Percentiles rank a stretch among this genome's conserved stretches.
Conservation (phyloP, 2,329 filamentous ascomycete genomes). For the Pochonia chlamydosporia region DNA sequence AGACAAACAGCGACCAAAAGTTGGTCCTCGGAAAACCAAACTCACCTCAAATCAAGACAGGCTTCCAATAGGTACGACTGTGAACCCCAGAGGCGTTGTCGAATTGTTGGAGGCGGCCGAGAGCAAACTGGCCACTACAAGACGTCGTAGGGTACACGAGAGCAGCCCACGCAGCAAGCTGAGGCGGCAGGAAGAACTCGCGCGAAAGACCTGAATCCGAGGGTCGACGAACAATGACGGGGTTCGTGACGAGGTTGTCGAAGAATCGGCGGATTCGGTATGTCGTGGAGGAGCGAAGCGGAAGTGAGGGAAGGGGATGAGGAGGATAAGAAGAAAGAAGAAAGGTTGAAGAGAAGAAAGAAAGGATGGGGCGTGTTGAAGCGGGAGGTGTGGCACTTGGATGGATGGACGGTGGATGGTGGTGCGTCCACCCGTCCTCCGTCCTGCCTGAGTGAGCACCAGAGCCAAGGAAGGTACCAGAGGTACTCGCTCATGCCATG, state of each 20-base stretch:
- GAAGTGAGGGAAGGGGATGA: slow-evolving; percentile 14
- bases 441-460: too few species aligned
- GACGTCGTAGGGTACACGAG: slow-evolving; percentile 9
- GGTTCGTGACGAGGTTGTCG: slow-evolving; percentile 29
- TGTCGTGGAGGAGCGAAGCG: slow-evolving; percentile 21
- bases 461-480: too few species aligned
- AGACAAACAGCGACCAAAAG: too few species aligned
- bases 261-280: slow-evolving; percentile 30
- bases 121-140: slow-evolving; percentile 11
- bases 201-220: slow-evolving; percentile 23
- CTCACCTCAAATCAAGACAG: slow-evolving; percentile 1
- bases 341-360: slow-evolving; percentile 8
- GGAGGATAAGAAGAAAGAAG: slow-evolving; percentile 7
- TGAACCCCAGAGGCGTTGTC: slow-evolving; percentile 9
- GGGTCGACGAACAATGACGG: slow-evolving; percentile 17
- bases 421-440: not conserved
- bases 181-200: slow-evolving; percentile 21
- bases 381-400: not conserved
- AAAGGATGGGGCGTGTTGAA: slow-evolving; percentile 2
- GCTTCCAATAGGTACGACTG: not conserved
- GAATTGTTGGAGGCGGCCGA: slow-evolving; percentile 9
- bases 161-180: slow-evolving; percentile 19
- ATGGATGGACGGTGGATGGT: not conserved
- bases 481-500: too few species aligned
- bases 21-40: not conserved